Base-by-base conservation (phyloP, 2,329 filamentous ascomycete species). In the Colletotrichum destructivum region DNA sequence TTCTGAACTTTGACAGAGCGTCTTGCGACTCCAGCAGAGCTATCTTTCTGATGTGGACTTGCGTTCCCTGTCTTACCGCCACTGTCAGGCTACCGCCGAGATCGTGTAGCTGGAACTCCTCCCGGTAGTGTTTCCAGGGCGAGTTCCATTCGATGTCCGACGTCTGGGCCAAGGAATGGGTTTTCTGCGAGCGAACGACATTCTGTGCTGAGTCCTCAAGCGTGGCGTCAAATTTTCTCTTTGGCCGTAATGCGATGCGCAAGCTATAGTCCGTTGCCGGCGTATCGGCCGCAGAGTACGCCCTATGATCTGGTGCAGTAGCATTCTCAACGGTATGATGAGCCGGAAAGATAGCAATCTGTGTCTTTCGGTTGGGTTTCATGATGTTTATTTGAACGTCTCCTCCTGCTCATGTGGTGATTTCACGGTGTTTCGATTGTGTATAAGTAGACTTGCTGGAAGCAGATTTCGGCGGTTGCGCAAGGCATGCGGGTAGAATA, bases 41-140 rank as follows among this genome's bases (percentile, higher is more conserved):
- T 6, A 63, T 4, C 42, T 63, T 7, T 7, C 21, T 63, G 15
- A 63, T 54, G 21, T 54, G 18, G 11, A 63, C 15, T 13, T 18
- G 60, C 46, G 9, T 63, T 44, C 5, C 1, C 15, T 54, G 18
- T 44, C 46, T 63, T 38, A 44, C 31, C 13, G 18, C 49, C n/a
- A 54, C 35, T 35, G 15, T 54, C 11, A 63, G 18, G n/a, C n/a
- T 54, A 18, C 47, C 38, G 5, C 60, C 18, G 13, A 63, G n/a
- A 63, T 63, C 13, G 21, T 63, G 18, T 26, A 63, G 60, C 47
- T 63, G 31, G 35, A 35, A 63, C 26, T 63, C 35, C 4, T 15
- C 46, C 11, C 26, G 18, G 49, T 63, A 54, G 4, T 63, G 16
- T 31, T 55, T 55, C 38, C 9, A 63, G 0, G 7, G 23, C n/a